Evolutionary conservation across 2,329 filamentous ascomycete genomes (phyloP).

Genomic region (Canariomyces notabilis): DNA sequence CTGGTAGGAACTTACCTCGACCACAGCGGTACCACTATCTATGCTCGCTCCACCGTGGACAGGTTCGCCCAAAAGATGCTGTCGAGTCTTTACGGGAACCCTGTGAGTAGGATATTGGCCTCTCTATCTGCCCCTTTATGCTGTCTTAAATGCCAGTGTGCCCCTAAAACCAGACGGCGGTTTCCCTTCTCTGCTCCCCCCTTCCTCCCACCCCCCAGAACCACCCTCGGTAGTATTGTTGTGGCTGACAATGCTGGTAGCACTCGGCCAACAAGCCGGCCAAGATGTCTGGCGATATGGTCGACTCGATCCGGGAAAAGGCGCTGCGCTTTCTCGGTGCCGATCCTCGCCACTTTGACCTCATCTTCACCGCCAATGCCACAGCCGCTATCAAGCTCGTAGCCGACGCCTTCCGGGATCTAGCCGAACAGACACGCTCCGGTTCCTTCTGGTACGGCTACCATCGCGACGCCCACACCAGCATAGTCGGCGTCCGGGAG

Average conservation of each 20-base stretch:
- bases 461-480: slow-evolving; percentile 58
- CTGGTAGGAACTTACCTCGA: slow-evolving; percentile 48
- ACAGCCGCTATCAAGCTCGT: slow-evolving; percentile 60
- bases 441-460: slow-evolving; percentile 54
- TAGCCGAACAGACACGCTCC: slow-evolving; percentile 42
- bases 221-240: too few species aligned
- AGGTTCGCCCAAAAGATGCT: slow-evolving; percentile 52
- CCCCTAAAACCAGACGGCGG: too few species aligned
- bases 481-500: slow-evolving; percentile 65
- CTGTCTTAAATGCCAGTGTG: too few species aligned
- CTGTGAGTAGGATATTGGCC: too few species aligned
- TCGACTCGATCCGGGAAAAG: slow-evolving; percentile 51
- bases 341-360: slow-evolving; percentile 52
- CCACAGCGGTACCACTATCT: slow-evolving; percentile 54
- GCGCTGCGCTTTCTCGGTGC: slow-evolving; percentile 55
- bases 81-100: slow-evolving; percentile 59
- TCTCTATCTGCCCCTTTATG: too few species aligned
- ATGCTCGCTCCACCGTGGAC: slow-evolving; percentile 53
- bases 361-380: slow-evolving; percentile 58
- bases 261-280: slow-evolving; percentile 60
- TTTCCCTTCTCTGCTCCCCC: too few species aligned
- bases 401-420: slow-evolving; percentile 51
- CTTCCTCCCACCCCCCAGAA: too few species aligned
- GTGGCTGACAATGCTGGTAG: too few species aligned
- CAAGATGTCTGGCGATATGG: slow-evolving; percentile 49